Conservation (phyloP, 2,329 filamentous ascomycete genomes). For the Cladosporium velox region DNA sequence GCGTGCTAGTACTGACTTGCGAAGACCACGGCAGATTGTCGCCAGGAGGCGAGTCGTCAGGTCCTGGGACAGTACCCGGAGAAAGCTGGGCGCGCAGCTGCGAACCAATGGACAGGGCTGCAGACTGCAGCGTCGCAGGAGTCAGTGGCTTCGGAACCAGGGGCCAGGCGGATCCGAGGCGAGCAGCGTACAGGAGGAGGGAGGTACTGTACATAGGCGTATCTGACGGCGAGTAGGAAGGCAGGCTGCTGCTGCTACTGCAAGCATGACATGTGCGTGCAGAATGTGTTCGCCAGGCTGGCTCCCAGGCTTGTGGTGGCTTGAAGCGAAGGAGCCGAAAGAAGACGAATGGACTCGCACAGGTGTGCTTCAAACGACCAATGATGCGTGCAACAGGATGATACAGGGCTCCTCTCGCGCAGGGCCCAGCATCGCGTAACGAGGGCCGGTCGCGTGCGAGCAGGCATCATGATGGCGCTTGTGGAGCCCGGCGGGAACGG, state of each 20-base stretch:
- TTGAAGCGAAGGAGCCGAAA: slow-evolving; percentile 12
- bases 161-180: not conserved
- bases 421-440: slow-evolving; percentile 6
- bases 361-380: not conserved
- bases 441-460: slow-evolving; percentile 12
- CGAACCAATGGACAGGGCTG: not conserved
- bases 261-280: slow-evolving; percentile 16
- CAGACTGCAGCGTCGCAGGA: slow-evolving; percentile 2
- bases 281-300: not conserved
- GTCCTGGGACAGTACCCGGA: not conserved
- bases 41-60: not conserved
- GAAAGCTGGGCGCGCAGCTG: not conserved
- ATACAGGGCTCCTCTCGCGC: not conserved
- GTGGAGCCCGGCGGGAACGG: not conserved
- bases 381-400: not conserved
- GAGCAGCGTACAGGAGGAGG: not conserved
- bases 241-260: not conserved
- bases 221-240: not conserved
- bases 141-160: not conserved
- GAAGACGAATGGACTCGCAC: not conserved
- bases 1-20: not conserved
- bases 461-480: not conserved
- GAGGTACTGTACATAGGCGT: not conserved
- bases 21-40: slow-evolving; percentile 3
- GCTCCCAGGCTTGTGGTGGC: not conserved